Conservation (phyloP, 306 rosid species). For the Nissolia schottii region DNA sequence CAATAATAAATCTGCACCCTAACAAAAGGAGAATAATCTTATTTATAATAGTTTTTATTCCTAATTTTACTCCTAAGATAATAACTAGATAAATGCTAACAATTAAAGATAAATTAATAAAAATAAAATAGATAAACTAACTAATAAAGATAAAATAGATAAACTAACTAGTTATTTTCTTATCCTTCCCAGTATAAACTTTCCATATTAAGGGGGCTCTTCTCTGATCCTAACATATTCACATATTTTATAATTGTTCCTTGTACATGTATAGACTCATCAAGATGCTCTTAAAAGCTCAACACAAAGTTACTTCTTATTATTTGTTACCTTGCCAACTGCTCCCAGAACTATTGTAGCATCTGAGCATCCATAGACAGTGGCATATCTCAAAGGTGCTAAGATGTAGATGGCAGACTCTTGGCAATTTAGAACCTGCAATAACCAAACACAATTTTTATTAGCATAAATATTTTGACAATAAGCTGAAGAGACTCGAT, state of each 20-base stretch:
- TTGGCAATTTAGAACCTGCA: constrained; percentile 91
- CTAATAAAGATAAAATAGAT: too few species aligned
- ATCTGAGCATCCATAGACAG: constrained; percentile 96
- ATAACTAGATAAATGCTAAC: too few species aligned
- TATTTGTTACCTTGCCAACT: constrained; percentile 87
- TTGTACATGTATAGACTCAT: background rate
- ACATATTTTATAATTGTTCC: constrained; percentile 12
- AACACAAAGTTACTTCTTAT: constrained; percentile 10
- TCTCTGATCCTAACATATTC: too few species aligned
- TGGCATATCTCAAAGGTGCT: constrained; percentile 93
- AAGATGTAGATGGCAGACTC: constrained; percentile 70
- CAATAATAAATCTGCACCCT: too few species aligned
- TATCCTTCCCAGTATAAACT: too few species aligned
- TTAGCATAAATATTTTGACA: constrained; percentile 6
- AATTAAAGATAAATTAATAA: too few species aligned
- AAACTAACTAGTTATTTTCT: too few species aligned
- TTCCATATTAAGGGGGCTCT: too few species aligned
- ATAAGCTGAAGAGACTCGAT: background rate
- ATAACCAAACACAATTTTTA: constrained; percentile 16
- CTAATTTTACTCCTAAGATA: too few species aligned
- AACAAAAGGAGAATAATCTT: too few species aligned
- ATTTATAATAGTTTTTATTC: too few species aligned
- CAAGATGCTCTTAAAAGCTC: constrained; percentile 4
- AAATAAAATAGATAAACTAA: too few species aligned
- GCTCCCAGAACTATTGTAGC: constrained; percentile 93